Evolutionary conservation across 1,284 basidiomycete species (phyloP), one percentile per base, ranked within the genome.

Genomic region (Puccinia polysora): DNA sequence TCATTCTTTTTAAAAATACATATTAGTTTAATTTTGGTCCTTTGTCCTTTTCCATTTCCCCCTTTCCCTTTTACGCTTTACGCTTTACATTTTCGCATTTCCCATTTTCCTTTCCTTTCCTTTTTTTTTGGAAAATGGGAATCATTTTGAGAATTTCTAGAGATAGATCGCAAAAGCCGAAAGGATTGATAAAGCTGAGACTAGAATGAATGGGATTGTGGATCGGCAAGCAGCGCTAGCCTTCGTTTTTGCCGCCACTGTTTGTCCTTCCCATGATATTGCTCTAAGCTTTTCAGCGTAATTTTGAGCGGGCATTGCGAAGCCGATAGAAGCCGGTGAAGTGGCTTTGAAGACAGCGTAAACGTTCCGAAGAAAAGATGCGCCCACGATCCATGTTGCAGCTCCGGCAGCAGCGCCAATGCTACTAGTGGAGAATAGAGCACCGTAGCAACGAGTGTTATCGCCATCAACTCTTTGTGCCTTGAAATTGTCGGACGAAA

Each of bases 321-420:
- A 58, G 28, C 65, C 65, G 28, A 68, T 68, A 23, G 65, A 50
- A 20, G 52, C 52, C 32, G 65, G 30, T 28, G 52, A 18, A 12
- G 34, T 38, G 28, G 65, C 12, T 58, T 40, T 68, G 40, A 68
- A 68, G 40, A 68, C 65, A 23, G 65, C 55, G 65, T 68, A 68
- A 34, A 68, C 65, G 53, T 68, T 68, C n/a, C 65, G 40, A 6
- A 68, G 40, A 32, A 68, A 68, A 4, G 65, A 58, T 0, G 65
- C 65, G 14, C 65, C 65, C 18, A 68, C 65, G 28, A 68, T 68
- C 65, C 65, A 68, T 7, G 40, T 56, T 14, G 38, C 30, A 43
- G 40, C 47, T 28, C 65, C 65, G 7, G 43, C 50, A 30, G 65
- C 65, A 10, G 65, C 65, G 36, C 47, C 38, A 4, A 68, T 40